These are phyloP conservation scores for Neonectria punicea DNA, from an alignment of 2,329 filamentous ascomycete species.

Conservation along the genomic window DNA sequence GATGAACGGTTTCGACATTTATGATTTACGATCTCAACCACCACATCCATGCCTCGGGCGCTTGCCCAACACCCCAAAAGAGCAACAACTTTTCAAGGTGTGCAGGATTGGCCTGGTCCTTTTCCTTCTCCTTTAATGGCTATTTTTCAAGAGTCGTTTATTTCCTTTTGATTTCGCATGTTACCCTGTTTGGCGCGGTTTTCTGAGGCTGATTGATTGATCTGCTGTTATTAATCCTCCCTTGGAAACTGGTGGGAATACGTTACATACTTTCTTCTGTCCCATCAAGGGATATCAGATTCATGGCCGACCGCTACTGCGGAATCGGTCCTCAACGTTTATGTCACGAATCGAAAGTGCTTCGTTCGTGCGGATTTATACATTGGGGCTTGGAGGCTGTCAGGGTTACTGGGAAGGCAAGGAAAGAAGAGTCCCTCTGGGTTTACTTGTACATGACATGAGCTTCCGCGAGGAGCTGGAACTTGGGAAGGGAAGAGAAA, in stretches of 20 bases:
- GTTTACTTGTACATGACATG: conserved; percentile 34
- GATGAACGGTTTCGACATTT: conserved; percentile 3
- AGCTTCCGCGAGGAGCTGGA: conserved; percentile 29
- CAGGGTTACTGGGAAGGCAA: conserved; percentile 30
- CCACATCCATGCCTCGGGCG: conserved; percentile 21
- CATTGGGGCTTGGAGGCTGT: conserved; percentile 33
- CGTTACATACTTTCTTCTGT: conserved; percentile 20
- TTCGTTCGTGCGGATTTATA: conserved; percentile 41
- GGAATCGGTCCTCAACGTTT: conserved; percentile 40
- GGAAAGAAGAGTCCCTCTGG: conserved; percentile 34
- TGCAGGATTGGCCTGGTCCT: neutral
- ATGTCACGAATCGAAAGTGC: conserved; percentile 44
- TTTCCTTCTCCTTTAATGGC: conserved; percentile 39
- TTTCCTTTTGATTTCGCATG: conserved; percentile 30
- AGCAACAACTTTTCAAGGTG: neutral
- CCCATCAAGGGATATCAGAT: conserved; percentile 10
- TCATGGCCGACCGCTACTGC: conserved; percentile 15
- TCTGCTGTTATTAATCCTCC: conserved; percentile 17
- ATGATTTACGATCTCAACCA: conserved; percentile 17
- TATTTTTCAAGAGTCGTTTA: conserved; percentile 30
- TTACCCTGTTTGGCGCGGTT: conserved; percentile 32
- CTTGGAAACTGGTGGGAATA: conserved; percentile 32
- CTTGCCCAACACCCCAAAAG: conserved; percentile 16
- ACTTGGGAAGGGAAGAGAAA: conserved; percentile 1
- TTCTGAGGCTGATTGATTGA: conserved; percentile 15